Conservation (phyloP, 2,329 filamentous ascomycete species). For the Diplodia seriata region DNA sequence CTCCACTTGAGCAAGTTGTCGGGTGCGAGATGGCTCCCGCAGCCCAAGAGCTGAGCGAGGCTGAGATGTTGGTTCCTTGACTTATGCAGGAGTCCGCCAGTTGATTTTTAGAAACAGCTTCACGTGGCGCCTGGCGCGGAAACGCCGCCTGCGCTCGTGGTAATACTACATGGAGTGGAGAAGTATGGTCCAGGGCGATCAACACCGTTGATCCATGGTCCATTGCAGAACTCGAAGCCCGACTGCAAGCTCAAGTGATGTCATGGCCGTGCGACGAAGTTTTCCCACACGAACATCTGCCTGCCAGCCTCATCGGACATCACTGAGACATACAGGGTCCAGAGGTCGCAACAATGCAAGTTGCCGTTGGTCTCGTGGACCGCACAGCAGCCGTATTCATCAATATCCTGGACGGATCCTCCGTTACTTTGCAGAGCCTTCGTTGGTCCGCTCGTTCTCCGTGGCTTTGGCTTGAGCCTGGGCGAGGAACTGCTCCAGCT, state of each 20-base stretch:
- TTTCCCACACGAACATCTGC: constrained; percentile 2
- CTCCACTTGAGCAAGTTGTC: not conserved
- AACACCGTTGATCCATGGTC: constrained; percentile 14
- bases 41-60: constrained; percentile 18
- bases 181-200: not conserved
- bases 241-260: constrained; percentile 15
- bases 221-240: not conserved
- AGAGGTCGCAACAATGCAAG: constrained; percentile 3
- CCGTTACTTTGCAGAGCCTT: constrained; percentile 13
- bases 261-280: constrained; percentile 21
- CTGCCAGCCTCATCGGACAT: constrained; percentile 20
- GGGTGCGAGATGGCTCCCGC: not conserved
- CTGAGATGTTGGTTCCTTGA: constrained; percentile 9
- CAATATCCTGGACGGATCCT: not conserved
- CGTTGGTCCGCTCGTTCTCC: constrained; percentile 34
- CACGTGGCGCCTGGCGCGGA: constrained; percentile 12
- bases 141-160: constrained; percentile 1
- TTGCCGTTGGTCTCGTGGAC: constrained; percentile 3
- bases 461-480: constrained; percentile 18
- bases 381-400: not conserved
- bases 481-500: constrained; percentile 23
- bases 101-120: constrained; percentile 1
- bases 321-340: constrained; percentile 17
- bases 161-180: constrained; percentile 28
- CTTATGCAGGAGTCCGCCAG: constrained; percentile 22